Conservation (phyloP, 2,329 filamentous ascomycete species). For the Sphaerulina populicola region DNA sequence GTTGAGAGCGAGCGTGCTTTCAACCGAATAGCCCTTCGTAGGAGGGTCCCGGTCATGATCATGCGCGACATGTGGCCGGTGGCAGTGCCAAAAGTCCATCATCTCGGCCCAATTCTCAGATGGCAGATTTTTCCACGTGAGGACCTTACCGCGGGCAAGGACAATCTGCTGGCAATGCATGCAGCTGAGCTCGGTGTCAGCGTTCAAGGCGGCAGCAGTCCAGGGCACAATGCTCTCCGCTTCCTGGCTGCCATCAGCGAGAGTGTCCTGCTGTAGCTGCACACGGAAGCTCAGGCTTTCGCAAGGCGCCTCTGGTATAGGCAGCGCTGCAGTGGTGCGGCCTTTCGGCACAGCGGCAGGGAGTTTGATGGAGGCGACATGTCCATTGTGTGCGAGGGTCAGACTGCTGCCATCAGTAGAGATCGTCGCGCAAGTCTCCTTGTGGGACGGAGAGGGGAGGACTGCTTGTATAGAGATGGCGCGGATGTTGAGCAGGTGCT, state of each 20-base stretch:
- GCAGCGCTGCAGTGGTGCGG: slow-evolving; percentile 38
- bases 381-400: slow-evolving; percentile 41
- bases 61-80: slow-evolving; percentile 67
- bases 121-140: slow-evolving; percentile 80
- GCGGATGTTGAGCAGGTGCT: slow-evolving; percentile 53
- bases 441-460: slow-evolving; percentile 39
- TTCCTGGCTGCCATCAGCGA: slow-evolving; percentile 13
- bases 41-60: slow-evolving; percentile 34
- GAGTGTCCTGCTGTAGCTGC: slow-evolving; percentile 39
- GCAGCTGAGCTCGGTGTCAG: slow-evolving; percentile 26
- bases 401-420: slow-evolving; percentile 39
- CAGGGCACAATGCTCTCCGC: slow-evolving; percentile 38
- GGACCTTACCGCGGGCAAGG: slow-evolving; percentile 33
- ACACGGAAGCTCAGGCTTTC: slow-evolving; percentile 49
- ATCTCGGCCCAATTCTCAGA: slow-evolving; percentile 98
- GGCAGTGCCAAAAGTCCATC: slow-evolving; percentile 99
- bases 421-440: slow-evolving; percentile 39
- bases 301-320: slow-evolving; percentile 41
- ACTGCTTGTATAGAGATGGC: slow-evolving; percentile 52
- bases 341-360: slow-evolving; percentile 40
- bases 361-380: slow-evolving; percentile 39
- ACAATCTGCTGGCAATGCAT: slow-evolving; percentile 24
- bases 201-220: slow-evolving; percentile 35
- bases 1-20: slow-evolving; percentile 60
- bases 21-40: slow-evolving; percentile 72